Base-by-base conservation (phyloP, 1,284 basidiomycete genomes). In the Cystobasidiaceae sp. region DNA sequence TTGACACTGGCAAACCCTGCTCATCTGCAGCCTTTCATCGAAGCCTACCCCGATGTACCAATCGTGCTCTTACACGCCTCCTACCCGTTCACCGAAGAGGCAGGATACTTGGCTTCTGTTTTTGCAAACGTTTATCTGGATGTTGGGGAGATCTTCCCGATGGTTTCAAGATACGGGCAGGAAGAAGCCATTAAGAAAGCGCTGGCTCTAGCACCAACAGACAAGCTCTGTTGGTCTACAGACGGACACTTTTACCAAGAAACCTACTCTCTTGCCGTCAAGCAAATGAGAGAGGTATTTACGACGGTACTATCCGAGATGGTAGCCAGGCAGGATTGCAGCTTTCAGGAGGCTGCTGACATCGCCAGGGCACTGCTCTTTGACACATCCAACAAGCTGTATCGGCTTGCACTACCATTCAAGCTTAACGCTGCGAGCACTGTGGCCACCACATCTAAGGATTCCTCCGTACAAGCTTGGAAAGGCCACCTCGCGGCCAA, bases 181-280 rank as follows among this genome's bases (percentile, higher is more conserved):
- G 79, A 82, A 11, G 72, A 75, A 0, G 79, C 85, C 45, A 74
- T 88, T 23, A 79, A 79, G 32, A 83, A 89, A 72, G 76, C 86
- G 13, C 75, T 89, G 2, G 88, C 89, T 74, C 76, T 88, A 4
- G 79, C 82, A 17, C 87, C 88, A 8, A 86, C 83, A 21, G 87
- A 84, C 73, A 89, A 88, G 73, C 82, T 89, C 21, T 73, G 89
- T 77, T 89, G 86, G 85, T 88, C 86, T 1, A 87, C 84, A 23
- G 87, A 89, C 69, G 87, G 85, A 17, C 85, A 86, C 72, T 88
- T 84, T 81, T 87, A 85, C 83, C 87, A 87, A 3, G 87, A 89
- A 73, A 81, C 82, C 0, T 89, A 82, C 71, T 88, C 87, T 72
- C 77, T 89, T 11, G 86, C 83, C 0, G 80, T 79, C 2, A 55